Evolutionary conservation across 2,329 filamentous ascomycete species (phyloP), one percentile per base, ranked within the genome.

Genomic region (Penicillium vulpinum): DNA sequence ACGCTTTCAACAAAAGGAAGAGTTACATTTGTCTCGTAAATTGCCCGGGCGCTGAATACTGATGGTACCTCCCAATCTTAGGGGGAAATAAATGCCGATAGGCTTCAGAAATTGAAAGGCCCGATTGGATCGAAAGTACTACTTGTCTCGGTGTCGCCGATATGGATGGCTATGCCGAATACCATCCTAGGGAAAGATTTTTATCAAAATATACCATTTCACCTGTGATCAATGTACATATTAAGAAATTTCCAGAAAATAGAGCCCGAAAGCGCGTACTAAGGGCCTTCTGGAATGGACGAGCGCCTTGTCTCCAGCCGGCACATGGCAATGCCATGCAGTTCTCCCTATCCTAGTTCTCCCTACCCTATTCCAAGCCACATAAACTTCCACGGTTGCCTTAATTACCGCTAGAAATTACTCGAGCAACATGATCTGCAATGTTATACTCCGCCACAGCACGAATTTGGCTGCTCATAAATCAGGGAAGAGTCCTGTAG

Each of bases 401-500:
- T 24, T 54, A 57, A 16, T 38, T n/a, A 9, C 40, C 43, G 4
- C 24, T 39, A 1, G 31, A 33, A 21, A 57, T 38, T 21, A 58
- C 36, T 43, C 49, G 44, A 4, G 41, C 49, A 24, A 60, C 61
- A 31, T 62, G 31, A 18, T 65, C 58, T 15, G 58, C 59, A 22
- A 65, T 48, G 24, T 65, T 57, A 43, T 62, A 65, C 10, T 59
- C 51, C 15, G 58, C 40, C 10, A 61, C 52, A 7, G 51, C 36
- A 24, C 52, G 58, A 35, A 54, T 44, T 31, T 28, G 54, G 2
- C 59, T 54, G 7, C 35, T 35, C 51, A 68, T 51, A 66, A 21
- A 33, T 57, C 33, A 2, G 68, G 65, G 24, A 71, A 70, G 5
- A 62, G 58, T 9, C 68, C 69, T 69, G 52, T 18, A 29, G 15